Percentiles rank a stretch among this genome's conserved stretches.
Conservation (phyloP, 805 yeast genomes). For the Suhomyces faveliae region DNA sequence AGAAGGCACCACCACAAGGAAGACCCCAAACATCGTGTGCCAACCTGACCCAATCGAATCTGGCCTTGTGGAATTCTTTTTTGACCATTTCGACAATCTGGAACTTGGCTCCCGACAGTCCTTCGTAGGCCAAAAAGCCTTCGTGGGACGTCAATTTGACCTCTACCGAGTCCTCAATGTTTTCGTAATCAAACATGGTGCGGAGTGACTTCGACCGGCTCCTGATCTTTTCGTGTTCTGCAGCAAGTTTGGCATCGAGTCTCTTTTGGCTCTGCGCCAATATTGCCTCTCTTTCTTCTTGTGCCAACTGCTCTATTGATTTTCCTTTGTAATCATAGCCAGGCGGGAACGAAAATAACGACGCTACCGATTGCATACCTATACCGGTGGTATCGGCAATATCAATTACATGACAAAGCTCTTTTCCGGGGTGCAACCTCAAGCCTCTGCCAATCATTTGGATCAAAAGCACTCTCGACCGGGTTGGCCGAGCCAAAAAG, state of each 20-base stretch:
- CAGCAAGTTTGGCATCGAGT: not conserved
- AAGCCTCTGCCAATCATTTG: constrained; percentile 95
- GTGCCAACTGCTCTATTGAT: constrained; percentile 30
- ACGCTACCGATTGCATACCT: constrained; percentile 38
- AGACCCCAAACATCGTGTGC: constrained; percentile 35
- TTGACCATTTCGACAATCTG: constrained; percentile 13
- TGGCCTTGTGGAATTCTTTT: constrained; percentile 11
- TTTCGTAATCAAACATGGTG: not conserved
- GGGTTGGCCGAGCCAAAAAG: constrained; percentile 76
- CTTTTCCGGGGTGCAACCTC: constrained; percentile 59
- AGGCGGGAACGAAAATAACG: constrained; percentile 38
- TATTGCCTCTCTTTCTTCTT: constrained; percentile 12
- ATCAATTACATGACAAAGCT: constrained; percentile 71
- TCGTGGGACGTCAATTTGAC: constrained; percentile 8
- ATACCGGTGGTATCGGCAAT: constrained; percentile 62
- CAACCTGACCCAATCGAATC: constrained; percentile 28
- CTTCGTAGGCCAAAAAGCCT: constrained; percentile 13
- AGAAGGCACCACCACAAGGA: not conserved
- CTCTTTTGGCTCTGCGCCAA: not conserved
- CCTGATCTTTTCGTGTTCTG: constrained; percentile 1
- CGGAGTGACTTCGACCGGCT: not conserved
- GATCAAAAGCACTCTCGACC: constrained; percentile 63
- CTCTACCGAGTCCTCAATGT: not conserved
- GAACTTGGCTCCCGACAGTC: constrained; percentile 10
- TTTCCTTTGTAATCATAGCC: constrained; percentile 24